Percentiles rank a stretch among this genome's conserved stretches.
Evolutionary conservation across 2,329 filamentous ascomycete species (phyloP).

Genomic region (Sporothrix brunneoviolacea): DNA sequence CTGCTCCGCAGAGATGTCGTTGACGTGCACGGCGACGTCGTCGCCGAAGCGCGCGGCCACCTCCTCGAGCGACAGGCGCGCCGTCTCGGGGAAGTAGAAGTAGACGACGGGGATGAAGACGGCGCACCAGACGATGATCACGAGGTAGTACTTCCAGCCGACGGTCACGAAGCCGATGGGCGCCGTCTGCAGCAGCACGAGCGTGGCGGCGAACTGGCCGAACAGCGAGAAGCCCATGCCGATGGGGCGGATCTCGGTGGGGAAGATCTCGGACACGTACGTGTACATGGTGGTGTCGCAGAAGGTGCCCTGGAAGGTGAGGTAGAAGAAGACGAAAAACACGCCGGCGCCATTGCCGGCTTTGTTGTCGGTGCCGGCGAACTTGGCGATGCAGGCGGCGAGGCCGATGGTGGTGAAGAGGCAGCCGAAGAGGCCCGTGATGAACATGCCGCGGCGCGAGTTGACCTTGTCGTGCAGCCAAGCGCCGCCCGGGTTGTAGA

Average conservation of each 20-base stretch:
- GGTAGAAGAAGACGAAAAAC: slow-evolving; percentile 40
- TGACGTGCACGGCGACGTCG: slow-evolving; percentile 40
- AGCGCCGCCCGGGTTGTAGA: slow-evolving; percentile 41
- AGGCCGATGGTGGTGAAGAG: slow-evolving; percentile 29
- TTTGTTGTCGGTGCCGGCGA: slow-evolving; percentile 30
- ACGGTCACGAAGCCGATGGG: slow-evolving; percentile 36
- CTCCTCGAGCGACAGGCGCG: slow-evolving; percentile 37
- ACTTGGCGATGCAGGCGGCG: slow-evolving; percentile 31
- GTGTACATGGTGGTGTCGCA: slow-evolving; percentile 36
- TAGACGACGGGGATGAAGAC: slow-evolving; percentile 35
- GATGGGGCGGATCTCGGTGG: slow-evolving; percentile 43
- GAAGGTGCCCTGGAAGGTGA: slow-evolving; percentile 41
- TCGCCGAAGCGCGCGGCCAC: slow-evolving; percentile 42
- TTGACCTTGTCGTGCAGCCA: slow-evolving; percentile 42
- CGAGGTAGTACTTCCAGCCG: slow-evolving; percentile 45
- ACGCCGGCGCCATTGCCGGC: slow-evolving; percentile 34
- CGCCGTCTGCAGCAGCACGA: slow-evolving; percentile 42
- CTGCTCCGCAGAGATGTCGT: slow-evolving; percentile 33
- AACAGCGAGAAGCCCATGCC: slow-evolving; percentile 46
- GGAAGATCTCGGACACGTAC: slow-evolving; percentile 33
- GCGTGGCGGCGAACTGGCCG: slow-evolving; percentile 41
- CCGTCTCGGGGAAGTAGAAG: slow-evolving; percentile 38
- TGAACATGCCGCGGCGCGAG: slow-evolving; percentile 39
- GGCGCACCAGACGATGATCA: slow-evolving; percentile 36
- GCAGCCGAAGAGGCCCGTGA: slow-evolving; percentile 34